Base-by-base conservation (phyloP, 2,329 filamentous ascomycete genomes). In the Xylariaceae sp. region DNA sequence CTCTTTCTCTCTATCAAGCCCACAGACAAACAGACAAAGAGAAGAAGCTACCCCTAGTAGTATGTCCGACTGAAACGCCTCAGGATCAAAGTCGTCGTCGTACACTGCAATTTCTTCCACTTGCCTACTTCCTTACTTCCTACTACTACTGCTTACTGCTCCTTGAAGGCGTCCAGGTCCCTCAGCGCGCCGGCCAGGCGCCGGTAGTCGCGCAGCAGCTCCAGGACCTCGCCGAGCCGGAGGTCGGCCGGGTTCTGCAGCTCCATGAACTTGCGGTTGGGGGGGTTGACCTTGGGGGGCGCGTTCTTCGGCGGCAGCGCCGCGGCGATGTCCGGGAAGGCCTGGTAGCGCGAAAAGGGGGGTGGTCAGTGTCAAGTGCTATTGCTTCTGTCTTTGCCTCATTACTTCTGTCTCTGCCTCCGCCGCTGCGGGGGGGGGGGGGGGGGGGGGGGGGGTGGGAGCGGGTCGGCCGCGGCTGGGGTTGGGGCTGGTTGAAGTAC, bases 121-220 rank as follows among this genome's bases (percentile, higher is more conserved):
- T n/a, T n/a, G n/a, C n/a, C n/a, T n/a, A n/a, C n/a, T n/a, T n/a
- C n/a, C n/a, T n/a, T n/a, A n/a, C n/a, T n/a, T n/a, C n/a, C n/a
- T n/a, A n/a, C n/a, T n/a, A 18, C 12, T 13, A 18, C 19, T 5
- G 23, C 32, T 17, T 13, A 22, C 42, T 39, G 47, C 37, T 63
- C 62, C 39, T 70, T 68, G 49, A 82, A 77, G 8, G 75, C 77
- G 14, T 69, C 76, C 52, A 75, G 60, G 31, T 78, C 74, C 47
- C 75, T 76, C 37, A 89, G 55, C 7, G 73, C 74, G 18, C 67
- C 67, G 0, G 82, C 83, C 29, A 90, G 60, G 33, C 84, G 67
- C 47, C 83, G 75, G 50, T 90, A 90, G 55, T 90, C 84, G 35
- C 75, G 69, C 15, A 90, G 59, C 31, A 90, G 61, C 36, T 83